These are phyloP conservation scores for Polyporus arcularius DNA, from an alignment of 768 basidiomycete genomes.

Conservation along the genomic window DNA sequence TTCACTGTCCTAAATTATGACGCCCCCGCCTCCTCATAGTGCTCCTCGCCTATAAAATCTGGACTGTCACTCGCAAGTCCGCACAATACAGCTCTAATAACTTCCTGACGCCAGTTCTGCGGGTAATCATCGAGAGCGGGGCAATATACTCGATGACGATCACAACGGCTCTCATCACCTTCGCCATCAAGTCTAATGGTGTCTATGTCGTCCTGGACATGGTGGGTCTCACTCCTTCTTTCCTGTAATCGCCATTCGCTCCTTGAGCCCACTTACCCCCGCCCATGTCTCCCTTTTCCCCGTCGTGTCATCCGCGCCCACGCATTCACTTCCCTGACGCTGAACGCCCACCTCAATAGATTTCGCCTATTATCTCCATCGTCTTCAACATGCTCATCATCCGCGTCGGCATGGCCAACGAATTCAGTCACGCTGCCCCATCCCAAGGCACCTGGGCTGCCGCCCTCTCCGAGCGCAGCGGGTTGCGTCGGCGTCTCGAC, in stretches of 20 bases:
- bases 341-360: constrained; percentile 20
- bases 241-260: neutral
- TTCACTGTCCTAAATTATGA: neutral
- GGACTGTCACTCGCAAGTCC: constrained; percentile 28
- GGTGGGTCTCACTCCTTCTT: constrained; percentile 24
- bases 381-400: constrained; percentile 46
- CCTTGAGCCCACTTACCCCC: neutral
- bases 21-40: constrained; percentile 14
- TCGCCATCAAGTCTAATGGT: constrained; percentile 29
- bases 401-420: constrained; percentile 31
- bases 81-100: constrained; percentile 18
- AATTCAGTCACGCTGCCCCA: constrained; percentile 3
- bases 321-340: neutral
- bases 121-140: constrained; percentile 40
- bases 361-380: constrained; percentile 42
- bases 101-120: constrained; percentile 28
- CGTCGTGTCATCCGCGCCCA: neutral
- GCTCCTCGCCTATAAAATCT: constrained; percentile 33
- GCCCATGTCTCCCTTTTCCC: neutral
- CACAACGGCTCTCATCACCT: constrained; percentile 33
- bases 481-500: constrained; percentile 11
- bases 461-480: constrained; percentile 7
- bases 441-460: constrained; percentile 3
- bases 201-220: constrained; percentile 39
- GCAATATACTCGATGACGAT: constrained; percentile 39